Percentiles rank a stretch among this genome's conserved stretches.
Evolutionary conservation across 1,139 yeast species (phyloP).

Genomic region (Pichia sp.): DNA sequence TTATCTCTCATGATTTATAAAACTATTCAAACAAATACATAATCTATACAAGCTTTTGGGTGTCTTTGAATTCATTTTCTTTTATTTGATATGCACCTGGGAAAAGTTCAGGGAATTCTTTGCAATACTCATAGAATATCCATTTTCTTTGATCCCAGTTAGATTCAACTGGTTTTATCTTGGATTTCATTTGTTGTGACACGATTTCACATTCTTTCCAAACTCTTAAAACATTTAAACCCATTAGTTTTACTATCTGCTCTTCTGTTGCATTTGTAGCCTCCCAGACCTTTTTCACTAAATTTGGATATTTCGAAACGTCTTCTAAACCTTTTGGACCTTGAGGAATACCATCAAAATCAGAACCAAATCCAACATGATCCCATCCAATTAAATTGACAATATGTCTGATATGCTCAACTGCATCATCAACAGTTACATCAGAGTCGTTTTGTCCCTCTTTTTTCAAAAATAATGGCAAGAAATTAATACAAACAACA

Average conservation of each 20-base stretch:
- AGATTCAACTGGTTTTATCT: slow-evolving; percentile 32
- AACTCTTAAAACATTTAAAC: slow-evolving; percentile 43
- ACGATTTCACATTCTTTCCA: slow-evolving; percentile 42
- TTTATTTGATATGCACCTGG: slow-evolving; percentile 32
- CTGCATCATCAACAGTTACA: slow-evolving; percentile 44
- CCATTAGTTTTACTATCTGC: slow-evolving; percentile 40
- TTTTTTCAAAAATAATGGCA: slow-evolving; percentile 36
- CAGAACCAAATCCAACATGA: slow-evolving; percentile 50
- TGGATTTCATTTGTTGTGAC: slow-evolving; percentile 25
- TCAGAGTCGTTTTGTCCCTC: slow-evolving; percentile 22
- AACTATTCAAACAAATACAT: too few species aligned
- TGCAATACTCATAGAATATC: slow-evolving; percentile 34
- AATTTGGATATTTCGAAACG: slow-evolving; percentile 48
- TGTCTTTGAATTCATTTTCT: slow-evolving; percentile 18
- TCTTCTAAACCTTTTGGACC: slow-evolving; percentile 48
- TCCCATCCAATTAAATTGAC: slow-evolving; percentile 46
- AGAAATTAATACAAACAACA: slow-evolving; percentile 44
- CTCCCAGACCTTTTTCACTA: slow-evolving; percentile 38
- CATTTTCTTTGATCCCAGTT: slow-evolving; percentile 40
- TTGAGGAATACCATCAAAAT: slow-evolving; percentile 46
- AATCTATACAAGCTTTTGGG: slow-evolving; percentile 11
- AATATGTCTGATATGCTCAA: slow-evolving; percentile 39
- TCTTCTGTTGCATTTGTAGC: slow-evolving; percentile 37
- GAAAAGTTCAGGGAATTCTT: slow-evolving; percentile 34
- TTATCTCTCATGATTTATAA: too few species aligned